A percentile compares a stretch with the other conserved stretches of the same genome.
Evolutionary conservation across 352 stramenopile genomes (phyloP).

Genomic region (Globisporangium okanoganense): DNA sequence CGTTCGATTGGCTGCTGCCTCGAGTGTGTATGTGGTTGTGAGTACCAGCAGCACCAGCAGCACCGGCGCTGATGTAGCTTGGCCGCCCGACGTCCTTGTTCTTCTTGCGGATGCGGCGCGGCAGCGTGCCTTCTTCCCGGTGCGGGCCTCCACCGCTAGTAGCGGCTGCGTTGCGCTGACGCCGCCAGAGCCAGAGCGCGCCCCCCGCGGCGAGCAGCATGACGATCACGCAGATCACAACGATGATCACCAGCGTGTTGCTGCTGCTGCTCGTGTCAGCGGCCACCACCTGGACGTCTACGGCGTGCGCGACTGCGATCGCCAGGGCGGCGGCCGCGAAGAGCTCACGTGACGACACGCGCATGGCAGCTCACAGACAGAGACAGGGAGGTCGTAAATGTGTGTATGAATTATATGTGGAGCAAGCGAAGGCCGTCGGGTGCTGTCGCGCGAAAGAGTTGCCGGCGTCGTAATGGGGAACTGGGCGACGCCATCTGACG

Average conservation of each 20-base stretch:
- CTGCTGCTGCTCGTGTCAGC: not conserved
- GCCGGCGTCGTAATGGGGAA: not conserved
- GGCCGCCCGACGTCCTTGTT: constrained; percentile 12
- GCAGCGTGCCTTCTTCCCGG: constrained; percentile 11
- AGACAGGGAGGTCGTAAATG: no score
- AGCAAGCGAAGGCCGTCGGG: not conserved
- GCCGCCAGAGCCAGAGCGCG: constrained; percentile 14
- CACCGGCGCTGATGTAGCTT: constrained; percentile 11
- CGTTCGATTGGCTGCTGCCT: not conserved
- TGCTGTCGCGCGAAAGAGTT: not conserved
- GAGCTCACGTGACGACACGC: not conserved
- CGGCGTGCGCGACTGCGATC: not conserved
- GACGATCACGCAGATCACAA: constrained; percentile 12
- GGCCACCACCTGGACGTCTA: not conserved
- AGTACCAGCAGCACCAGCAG: not conserved
- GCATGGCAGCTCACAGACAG: not conserved
- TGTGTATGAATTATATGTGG: no score
- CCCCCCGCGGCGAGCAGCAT: constrained; percentile 8
- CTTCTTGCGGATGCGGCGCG: constrained; percentile 17
- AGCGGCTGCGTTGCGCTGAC: not conserved
- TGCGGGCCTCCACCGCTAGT: not conserved
- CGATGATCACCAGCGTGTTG: constrained; percentile 13
- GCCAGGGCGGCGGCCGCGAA: not conserved
- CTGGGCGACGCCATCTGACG: not conserved
- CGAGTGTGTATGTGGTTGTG: not conserved